Evolutionary conservation across 805 yeast genomes (phyloP), one percentile per base, ranked within the genome.

Genomic region (Torulaspora franciscae): DNA sequence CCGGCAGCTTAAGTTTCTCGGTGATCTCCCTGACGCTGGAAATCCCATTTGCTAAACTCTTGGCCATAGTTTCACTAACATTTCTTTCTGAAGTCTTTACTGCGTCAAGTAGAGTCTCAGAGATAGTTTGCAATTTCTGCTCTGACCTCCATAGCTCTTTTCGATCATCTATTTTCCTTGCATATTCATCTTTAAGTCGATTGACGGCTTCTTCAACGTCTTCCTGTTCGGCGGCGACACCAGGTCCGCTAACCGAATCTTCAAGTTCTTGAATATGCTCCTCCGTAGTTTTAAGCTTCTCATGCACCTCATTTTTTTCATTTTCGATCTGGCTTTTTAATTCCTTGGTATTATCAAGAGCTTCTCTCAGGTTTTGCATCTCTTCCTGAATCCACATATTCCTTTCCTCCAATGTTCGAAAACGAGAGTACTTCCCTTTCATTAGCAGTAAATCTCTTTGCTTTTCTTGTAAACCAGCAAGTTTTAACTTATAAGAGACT

Each of bases 121-220:
- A 58, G 11, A 79, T 66, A n/a, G 83, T 74, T 48, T 75, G 76
- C 32, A 75, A 64, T 54, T 79, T 79, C 39, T 85, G 79, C 53
- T 87, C 93, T 17, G 81, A 80, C 57, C 96, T 76, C 95, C 95
- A 87, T 8, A 83, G 65, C 7, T 65, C 66, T 58, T 85, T 88
- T 54, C 95, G 76, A 48, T 78, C 73, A 55, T 88, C 95, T 9
- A 76, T 72, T 23, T 79, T 69, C 2, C 59, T 64, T 15, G 68
- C 62, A 38, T 78, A 72, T 19, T 71, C 55, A 3, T 56, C 47
- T 52, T 74, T 80, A 15, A 75, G 53, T 0, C 43, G 40, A 1
- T 52, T 46, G 7, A 73, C 43, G 17, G 63, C 59, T 0, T 45
- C 33, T 23, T 66, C 64, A 2, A 68, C 5, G n/a, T 61, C 59